Evolutionary conservation across 352 stramenopile genomes (phyloP), one percentile per base, ranked within the genome.

Genomic region (Aphanomyces invadans): DNA sequence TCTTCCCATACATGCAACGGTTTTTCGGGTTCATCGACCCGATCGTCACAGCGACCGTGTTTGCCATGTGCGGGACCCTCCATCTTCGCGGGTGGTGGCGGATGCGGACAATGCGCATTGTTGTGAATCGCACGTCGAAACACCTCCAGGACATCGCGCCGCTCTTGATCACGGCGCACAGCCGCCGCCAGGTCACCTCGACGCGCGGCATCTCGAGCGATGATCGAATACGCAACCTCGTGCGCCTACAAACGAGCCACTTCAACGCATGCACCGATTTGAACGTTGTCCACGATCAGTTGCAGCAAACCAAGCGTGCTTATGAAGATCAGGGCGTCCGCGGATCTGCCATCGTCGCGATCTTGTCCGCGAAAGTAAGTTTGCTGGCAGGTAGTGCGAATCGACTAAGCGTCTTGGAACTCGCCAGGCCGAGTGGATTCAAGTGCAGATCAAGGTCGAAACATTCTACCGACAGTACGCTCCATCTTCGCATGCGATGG

Each of bases 21-120:
- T 64, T 64, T 28, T 38, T 64, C 19, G 56, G 12, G 5, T n/a
- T 64, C 23, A 2, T 64, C 2, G 10, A 52, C 28, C 56, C 56
- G 3, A 11, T 64, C 12, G 3, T 36, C 17, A 64, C 56, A 10
- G 32, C n/a, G 23, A 17, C 45, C 28, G 33, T 52, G 19, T 49
- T 36, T 11, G 3, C 25, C 39, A 12, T 52, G 5, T 64, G 56
- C 28, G 32, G 26, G 5, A 25, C 10, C 17, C 7, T 64, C 5
- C 56, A 64, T 38, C 10, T 33, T 7, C 19, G 19, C 21, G 33
- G 32, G 7, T 52, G 11, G 39, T 26, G 12, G 9, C 11, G n/a
- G 3, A 28, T 64, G 4, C 19, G 28, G 11, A 3, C 5, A 3
- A 28, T 19, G 28, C 56, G 56, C 56, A n/a, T 10, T 3, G 26